Percentiles rank a stretch among this genome's conserved stretches.
Evolutionary conservation across 176 grass and related monocot species (phyloP).

Genomic region (Bothriochloa decipiens): DNA sequence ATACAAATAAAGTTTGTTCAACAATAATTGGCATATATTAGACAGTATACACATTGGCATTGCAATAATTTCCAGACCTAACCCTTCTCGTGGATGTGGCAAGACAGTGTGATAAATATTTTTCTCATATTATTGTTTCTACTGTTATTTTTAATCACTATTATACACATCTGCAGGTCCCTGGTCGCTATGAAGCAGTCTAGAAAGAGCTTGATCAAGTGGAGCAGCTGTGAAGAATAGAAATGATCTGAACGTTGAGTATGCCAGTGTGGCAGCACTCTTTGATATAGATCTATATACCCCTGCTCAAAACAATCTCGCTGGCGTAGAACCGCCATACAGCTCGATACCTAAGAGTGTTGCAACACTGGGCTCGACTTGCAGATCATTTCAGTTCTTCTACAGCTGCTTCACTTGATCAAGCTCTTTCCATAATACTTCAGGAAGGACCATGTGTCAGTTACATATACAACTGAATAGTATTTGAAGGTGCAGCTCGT

Average conservation of each 20-base stretch:
- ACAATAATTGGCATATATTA: background rate
- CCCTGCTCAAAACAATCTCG: no score
- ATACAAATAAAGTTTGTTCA: background rate
- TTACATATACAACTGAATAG: background rate
- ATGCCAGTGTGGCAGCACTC: background rate
- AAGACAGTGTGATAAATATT: background rate
- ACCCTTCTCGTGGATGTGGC: no score
- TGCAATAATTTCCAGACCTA: background rate
- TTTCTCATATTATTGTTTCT: background rate
- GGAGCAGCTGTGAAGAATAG: constrained; percentile 52
- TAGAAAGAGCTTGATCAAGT: constrained; percentile 76
- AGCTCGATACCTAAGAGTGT: background rate
- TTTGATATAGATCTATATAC: no score
- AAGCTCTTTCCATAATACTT: constrained; percentile 79
- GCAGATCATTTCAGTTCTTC: constrained; percentile 17
- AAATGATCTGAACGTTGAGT: background rate
- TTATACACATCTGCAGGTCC: no score
- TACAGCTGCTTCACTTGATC: constrained; percentile 70
- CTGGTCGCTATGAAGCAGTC: constrained; percentile 49
- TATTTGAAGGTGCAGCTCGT: background rate
- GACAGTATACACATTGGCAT: background rate
- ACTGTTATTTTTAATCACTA: background rate
- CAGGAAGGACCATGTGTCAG: constrained; percentile 49
- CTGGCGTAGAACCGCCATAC: no score
- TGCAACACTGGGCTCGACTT: background rate